phyloP scores from a whole-genome alignment of 2,329 filamentous ascomycete species.

The Colletotrichum australisinense region DNA sequence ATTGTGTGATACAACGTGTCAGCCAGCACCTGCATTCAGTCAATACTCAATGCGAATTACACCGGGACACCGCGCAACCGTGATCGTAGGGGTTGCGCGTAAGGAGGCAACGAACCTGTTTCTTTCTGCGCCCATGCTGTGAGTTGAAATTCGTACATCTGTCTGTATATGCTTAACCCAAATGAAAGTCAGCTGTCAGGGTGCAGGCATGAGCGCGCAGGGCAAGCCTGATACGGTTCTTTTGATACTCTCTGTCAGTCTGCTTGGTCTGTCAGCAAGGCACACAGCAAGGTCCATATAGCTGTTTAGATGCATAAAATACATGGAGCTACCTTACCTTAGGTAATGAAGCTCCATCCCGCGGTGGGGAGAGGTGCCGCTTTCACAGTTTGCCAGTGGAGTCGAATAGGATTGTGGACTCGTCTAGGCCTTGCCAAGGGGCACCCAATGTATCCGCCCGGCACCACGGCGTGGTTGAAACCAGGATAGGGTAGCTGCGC shows the following conservation, averaged over 20 bases:
- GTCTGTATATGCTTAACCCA: background rate
- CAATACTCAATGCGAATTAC: background rate
- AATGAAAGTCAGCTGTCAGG: background rate
- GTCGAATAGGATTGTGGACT: constrained; percentile 1
- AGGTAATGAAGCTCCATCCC: constrained; percentile 5
- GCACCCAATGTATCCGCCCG: constrained; percentile 13
- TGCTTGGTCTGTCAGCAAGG: background rate
- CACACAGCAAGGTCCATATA: background rate
- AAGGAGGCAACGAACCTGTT: background rate
- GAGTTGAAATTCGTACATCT: background rate
- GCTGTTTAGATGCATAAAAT: background rate
- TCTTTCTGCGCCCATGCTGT: background rate
- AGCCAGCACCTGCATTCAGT: background rate
- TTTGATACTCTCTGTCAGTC: too few species aligned
- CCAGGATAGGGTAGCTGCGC: background rate
- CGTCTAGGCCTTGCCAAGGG: constrained; percentile 26
- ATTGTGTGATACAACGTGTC: background rate
- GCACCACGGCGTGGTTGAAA: background rate
- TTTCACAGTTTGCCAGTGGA: constrained; percentile 8
- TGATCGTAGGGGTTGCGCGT: background rate
- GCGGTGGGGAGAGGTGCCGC: background rate
- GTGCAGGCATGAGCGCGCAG: background rate
- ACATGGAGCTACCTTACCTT: background rate
- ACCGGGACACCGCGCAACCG: background rate
- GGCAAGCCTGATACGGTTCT: background rate